These are phyloP conservation scores for Neurospora tetrasperma DNA, from an alignment of 495 filamentous ascomycete genomes.

Conservation along the genomic window DNA sequence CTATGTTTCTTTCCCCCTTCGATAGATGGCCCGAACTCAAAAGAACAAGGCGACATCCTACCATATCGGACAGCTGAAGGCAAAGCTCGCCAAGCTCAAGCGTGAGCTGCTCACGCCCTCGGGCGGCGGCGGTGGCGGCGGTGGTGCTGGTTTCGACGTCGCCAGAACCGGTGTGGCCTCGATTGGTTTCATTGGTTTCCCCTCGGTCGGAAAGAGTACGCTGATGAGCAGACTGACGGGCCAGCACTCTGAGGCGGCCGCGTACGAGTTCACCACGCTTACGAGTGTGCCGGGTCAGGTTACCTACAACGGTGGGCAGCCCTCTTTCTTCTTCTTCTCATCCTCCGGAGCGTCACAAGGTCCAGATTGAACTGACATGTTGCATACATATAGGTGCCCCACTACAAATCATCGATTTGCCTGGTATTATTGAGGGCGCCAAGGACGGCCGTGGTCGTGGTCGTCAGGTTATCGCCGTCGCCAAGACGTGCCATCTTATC, in stretches of 20 bases:
- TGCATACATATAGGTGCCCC: constrained; percentile 52
- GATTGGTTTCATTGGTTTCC: constrained; percentile 81
- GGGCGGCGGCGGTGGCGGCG: constrained; percentile 69
- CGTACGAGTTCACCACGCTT: constrained; percentile 97
- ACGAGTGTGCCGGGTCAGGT: constrained; percentile 97
- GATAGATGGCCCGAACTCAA: constrained; percentile 85
- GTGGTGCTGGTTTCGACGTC: constrained; percentile 92
- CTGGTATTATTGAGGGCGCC: constrained; percentile 96
- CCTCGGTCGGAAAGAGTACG: constrained; percentile 96
- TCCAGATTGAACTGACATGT: background rate
- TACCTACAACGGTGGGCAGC: constrained; percentile 64
- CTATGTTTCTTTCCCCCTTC: background rate
- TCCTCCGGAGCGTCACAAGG: background rate
- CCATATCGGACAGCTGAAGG: constrained; percentile 83
- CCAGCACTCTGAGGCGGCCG: constrained; percentile 92
- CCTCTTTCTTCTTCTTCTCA: background rate
- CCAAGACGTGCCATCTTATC: constrained; percentile 96
- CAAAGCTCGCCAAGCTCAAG: constrained; percentile 96
- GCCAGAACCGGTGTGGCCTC: constrained; percentile 95
- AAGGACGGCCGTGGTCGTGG: constrained; percentile 98
- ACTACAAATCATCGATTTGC: constrained; percentile 97
- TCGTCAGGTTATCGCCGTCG: constrained; percentile 96
- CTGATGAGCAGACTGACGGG: constrained; percentile 91
- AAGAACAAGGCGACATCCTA: constrained; percentile 98
- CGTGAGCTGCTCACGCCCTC: constrained; percentile 85